A percentile compares a stretch with the other conserved stretches of the same genome.
phyloP scores from a whole-genome alignment of 2,329 filamentous ascomycete genomes.

The Ilyonectria robusta region DNA sequence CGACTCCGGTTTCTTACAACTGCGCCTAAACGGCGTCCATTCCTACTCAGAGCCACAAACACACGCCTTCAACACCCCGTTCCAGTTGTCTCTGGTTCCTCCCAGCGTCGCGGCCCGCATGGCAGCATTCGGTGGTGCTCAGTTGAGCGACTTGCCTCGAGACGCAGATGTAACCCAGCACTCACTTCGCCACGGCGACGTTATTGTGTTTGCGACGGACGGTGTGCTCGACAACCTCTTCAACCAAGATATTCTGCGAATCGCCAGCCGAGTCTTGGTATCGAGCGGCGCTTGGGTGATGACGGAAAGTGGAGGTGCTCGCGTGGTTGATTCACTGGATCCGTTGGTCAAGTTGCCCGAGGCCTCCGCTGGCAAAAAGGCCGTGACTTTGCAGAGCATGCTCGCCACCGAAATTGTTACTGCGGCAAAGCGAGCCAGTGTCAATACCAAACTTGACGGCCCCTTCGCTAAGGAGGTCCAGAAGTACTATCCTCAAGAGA shows the following conservation, averaged over 20 bases:
- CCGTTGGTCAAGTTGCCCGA: conserved; percentile 53
- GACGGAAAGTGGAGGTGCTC: conserved; percentile 71
- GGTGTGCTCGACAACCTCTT: conserved; percentile 97
- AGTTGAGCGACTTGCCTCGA: conserved; percentile 85
- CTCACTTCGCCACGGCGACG: conserved; percentile 87
- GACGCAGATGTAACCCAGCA: conserved; percentile 87
- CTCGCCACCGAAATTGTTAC: conserved; percentile 84
- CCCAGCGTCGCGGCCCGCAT: conserved; percentile 84
- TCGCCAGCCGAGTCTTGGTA: conserved; percentile 84
- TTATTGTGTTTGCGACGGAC: conserved; percentile 94
- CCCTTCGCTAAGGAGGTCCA: conserved; percentile 97
- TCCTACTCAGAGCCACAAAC: conserved; percentile 89
- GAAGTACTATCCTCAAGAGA: conserved; percentile 86
- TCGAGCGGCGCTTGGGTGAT: conserved; percentile 80
- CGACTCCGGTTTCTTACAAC: conserved; percentile 92
- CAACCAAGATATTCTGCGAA: conserved; percentile 87
- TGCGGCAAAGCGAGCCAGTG: conserved; percentile 87
- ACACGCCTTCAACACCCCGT: conserved; percentile 98
- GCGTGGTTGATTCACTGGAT: conserved; percentile 73
- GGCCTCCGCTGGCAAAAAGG: conserved; percentile 46
- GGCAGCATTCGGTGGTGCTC: conserved; percentile 85
- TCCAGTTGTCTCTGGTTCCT: conserved; percentile 91
- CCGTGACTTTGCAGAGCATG: conserved; percentile 78
- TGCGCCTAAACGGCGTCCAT: conserved; percentile 88
- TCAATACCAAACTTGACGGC: conserved; percentile 86